Evolutionary conservation across 768 basidiomycete genomes (phyloP).

Genomic region (Pisolithus orientalis): DNA sequence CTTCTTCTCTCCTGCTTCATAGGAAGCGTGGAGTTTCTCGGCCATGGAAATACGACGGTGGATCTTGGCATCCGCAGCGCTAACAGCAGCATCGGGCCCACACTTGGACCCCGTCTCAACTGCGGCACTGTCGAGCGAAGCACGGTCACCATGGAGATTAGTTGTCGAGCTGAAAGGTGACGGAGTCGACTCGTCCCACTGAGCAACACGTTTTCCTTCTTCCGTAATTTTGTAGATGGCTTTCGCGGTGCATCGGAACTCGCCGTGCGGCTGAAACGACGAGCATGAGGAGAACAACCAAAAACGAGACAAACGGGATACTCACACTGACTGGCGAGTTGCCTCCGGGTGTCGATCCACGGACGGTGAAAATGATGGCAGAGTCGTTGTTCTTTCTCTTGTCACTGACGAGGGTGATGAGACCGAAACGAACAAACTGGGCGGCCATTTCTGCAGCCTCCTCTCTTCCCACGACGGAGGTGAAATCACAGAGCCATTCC

Average conservation of each 20-base stretch:
- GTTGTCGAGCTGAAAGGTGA: conserved; percentile 65
- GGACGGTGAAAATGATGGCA: conserved; percentile 88
- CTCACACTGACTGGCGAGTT: conserved; percentile 67
- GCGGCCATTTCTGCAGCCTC: conserved; percentile 98
- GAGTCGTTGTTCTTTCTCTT: conserved; percentile 89
- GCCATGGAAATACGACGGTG: conserved; percentile 75
- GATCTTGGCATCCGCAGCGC: conserved; percentile 53
- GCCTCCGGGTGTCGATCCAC: conserved; percentile 69
- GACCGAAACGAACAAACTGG: conserved; percentile 93
- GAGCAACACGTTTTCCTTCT: conserved; percentile 79
- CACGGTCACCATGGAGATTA: conserved; percentile 53
- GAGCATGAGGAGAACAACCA: conserved; percentile 18
- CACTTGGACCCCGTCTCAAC: conserved; percentile 17
- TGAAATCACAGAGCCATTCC: conserved; percentile 97
- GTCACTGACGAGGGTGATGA: conserved; percentile 84
- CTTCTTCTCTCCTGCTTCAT: conserved; percentile 44
- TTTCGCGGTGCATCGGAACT: conserved; percentile 94
- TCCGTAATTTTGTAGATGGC: conserved; percentile 94
- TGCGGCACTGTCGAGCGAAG: conserved; percentile 45
- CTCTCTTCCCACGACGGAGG: conserved; percentile 91
- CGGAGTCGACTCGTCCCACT: conserved; percentile 60
- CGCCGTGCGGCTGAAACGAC: conserved; percentile 71
- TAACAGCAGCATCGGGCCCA: conserved; percentile 21
- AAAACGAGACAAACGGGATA: not conserved
- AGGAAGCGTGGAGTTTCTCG: conserved; percentile 58